Evolutionary conservation across 2,329 filamentous ascomycete species (phyloP), one percentile per base, ranked within the genome.

Genomic region (Diaporthe eres): DNA sequence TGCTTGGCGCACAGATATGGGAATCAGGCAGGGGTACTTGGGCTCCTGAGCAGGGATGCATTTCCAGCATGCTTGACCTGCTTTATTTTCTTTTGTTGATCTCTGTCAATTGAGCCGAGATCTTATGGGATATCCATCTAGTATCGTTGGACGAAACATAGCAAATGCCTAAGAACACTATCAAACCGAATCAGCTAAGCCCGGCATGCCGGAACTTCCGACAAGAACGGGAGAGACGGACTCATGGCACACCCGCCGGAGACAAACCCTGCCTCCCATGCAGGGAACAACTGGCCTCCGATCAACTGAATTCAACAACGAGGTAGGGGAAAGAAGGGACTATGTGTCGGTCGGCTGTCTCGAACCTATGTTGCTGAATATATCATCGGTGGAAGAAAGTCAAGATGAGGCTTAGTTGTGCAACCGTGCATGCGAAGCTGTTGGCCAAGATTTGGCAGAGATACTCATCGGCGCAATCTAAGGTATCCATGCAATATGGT

Each of bases 1-100:
- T 55, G 34, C 65, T 55, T 70, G 65, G 65, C 65, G 65, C 49
- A 55, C 34, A 28, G 49, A 53, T 55, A 53, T 68, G n/a, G 65
- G 49, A 70, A 28, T 31, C 12, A 67, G 22, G 12, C 65, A 17
- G 44, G 44, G 65, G 34, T 39, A 28, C 25, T 55, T 15, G 34
- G 37, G 65, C 49, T 39, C 31, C 65, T 28, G 8, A 55, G 37
- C 65, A 55, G 49, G 47, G 31, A 53, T 39, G 15, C n/a, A 22
- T 31, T 25, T 42, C 65, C 5, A 31, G 49, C 49, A 42, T 55
- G 47, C 28, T 15, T 51, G 65, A 42, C 49, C 34, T 55, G 49
- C 47, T 42, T 28, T 25, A 55, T 15, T 55, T 70, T 42, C 34
- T 22, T 70, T 25, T 55, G 34, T 70, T 51, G 65, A 70, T 70